phyloP scores from a whole-genome alignment of 2,329 filamentous ascomycete genomes.

The Helotiales sp. region DNA sequence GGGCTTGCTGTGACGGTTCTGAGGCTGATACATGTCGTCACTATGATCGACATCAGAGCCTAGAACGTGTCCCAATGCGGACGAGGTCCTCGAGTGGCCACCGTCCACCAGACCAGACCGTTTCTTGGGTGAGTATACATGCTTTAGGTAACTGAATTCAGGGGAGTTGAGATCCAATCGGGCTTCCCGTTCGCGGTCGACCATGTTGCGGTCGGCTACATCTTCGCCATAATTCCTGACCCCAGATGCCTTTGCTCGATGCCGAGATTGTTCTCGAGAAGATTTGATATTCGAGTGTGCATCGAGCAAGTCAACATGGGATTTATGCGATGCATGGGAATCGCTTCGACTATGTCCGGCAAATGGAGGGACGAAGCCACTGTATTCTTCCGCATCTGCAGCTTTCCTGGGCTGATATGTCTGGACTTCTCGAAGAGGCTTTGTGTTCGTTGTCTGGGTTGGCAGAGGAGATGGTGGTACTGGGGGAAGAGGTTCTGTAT shows the following conservation, averaged over 20 bases:
- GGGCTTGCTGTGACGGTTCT: slow-evolving; percentile 1
- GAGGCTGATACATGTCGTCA: slow-evolving; percentile 21
- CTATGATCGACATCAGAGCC: slow-evolving; percentile 13
- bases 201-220: slow-evolving; percentile 59
- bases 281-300: slow-evolving; percentile 54
- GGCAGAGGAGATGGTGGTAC: slow-evolving; percentile 5
- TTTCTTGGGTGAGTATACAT: slow-evolving; percentile 11
- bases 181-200: not conserved
- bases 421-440: slow-evolving; percentile 6
- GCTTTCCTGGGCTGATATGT: slow-evolving; percentile 17
- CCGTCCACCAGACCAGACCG: slow-evolving; percentile 1
- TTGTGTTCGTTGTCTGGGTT: slow-evolving; percentile 1
- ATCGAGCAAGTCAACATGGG: slow-evolving; percentile 55
- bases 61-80: slow-evolving; percentile 17
- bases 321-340: slow-evolving; percentile 17
- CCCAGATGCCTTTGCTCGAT: slow-evolving; percentile 50
- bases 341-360: slow-evolving; percentile 3
- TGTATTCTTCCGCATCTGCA: not conserved
- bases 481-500: slow-evolving; percentile 3
- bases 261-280: slow-evolving; percentile 40
- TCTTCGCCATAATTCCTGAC: slow-evolving; percentile 62
- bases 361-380: slow-evolving; percentile 7
- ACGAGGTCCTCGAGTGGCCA: slow-evolving; percentile 10
- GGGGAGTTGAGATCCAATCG: slow-evolving; percentile 18
- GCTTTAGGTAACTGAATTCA: slow-evolving; percentile 23